Conservation (phyloP, 2,329 filamentous ascomycete genomes). For the Botrytis porri region DNA sequence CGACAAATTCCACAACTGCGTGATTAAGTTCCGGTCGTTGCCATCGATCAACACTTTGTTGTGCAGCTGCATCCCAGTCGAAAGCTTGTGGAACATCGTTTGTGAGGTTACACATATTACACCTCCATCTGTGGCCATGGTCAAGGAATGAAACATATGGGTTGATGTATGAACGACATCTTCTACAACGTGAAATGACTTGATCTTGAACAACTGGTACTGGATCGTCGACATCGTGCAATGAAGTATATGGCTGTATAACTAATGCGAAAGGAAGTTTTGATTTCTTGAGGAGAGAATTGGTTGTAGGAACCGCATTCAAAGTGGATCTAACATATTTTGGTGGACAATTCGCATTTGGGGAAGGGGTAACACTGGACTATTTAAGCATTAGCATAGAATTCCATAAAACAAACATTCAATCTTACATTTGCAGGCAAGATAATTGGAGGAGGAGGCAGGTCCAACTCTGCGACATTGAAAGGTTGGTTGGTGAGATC, state of each 20-base stretch:
- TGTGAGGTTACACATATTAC: conserved; percentile 99
- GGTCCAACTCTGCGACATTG: conserved; percentile 87
- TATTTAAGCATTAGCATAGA: conserved; percentile 47
- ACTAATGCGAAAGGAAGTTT: conserved; percentile 92
- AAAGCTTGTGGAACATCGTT: conserved; percentile 99
- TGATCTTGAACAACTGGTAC: conserved; percentile 94
- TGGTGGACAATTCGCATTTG: conserved; percentile 83
- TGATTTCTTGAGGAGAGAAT: conserved; percentile 93
- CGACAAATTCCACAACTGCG: conserved; percentile 95
- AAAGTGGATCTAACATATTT: conserved; percentile 95
- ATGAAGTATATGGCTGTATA: conserved; percentile 89
- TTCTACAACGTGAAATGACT: conserved; percentile 92
- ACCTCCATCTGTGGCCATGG: conserved; percentile 95
- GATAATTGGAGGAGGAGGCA: conserved; percentile 86
- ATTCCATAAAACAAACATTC: background rate
- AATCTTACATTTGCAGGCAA: conserved; percentile 85
- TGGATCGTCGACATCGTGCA: conserved; percentile 89
- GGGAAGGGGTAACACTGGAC: conserved; percentile 88
- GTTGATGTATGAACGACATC: conserved; percentile 97
- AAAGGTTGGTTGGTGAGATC: conserved; percentile 92
- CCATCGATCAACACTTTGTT: conserved; percentile 90
- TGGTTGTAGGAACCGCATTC: conserved; percentile 88
- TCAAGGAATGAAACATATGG: conserved; percentile 95
- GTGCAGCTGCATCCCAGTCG: conserved; percentile 91
- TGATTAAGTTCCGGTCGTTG: conserved; percentile 91